phyloP scores from a whole-genome alignment of 2,329 filamentous ascomycete genomes.

The Monascus ruber region DNA sequence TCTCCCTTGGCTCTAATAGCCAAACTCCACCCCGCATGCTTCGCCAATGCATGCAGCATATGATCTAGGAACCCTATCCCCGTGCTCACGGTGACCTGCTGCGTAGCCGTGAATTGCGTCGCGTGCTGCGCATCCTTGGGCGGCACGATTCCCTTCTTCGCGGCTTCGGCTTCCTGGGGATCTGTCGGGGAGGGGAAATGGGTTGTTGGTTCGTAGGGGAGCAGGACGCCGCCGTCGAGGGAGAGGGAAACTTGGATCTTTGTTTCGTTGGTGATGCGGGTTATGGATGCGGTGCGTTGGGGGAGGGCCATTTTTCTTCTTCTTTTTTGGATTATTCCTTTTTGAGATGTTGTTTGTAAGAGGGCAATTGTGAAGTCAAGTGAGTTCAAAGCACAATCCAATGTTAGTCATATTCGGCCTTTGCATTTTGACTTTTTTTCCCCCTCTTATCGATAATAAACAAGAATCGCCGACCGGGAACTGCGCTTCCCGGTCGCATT shows the following conservation, averaged over 20 bases:
- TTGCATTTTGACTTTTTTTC: no score
- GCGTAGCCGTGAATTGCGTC: constrained; percentile 69
- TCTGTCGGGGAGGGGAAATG: constrained; percentile 55
- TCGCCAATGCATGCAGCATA: constrained; percentile 94
- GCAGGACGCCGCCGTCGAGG: constrained; percentile 69
- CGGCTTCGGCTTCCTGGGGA: constrained; percentile 36
- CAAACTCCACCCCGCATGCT: constrained; percentile 91
- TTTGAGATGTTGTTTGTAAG: neutral
- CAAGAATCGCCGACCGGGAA: no score
- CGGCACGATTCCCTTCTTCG: constrained; percentile 33
- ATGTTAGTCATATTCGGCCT: no score
- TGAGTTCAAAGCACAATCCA: no score
- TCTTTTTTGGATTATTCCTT: neutral
- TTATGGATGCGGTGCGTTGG: constrained; percentile 67
- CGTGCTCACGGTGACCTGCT: constrained; percentile 78
- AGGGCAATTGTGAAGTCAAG: no score
- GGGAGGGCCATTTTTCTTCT: constrained; percentile 15
- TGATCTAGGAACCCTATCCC: constrained; percentile 97
- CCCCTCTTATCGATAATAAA: no score
- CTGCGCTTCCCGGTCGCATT: no score
- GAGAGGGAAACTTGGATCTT: constrained; percentile 89
- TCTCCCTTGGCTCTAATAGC: constrained; percentile 75
- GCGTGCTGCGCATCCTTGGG: constrained; percentile 55
- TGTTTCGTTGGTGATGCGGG: constrained; percentile 94
- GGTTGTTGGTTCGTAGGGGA: constrained; percentile 26